Base-by-base conservation (phyloP, 2,329 filamentous ascomycete species). In the Alternaria brassicae region DNA sequence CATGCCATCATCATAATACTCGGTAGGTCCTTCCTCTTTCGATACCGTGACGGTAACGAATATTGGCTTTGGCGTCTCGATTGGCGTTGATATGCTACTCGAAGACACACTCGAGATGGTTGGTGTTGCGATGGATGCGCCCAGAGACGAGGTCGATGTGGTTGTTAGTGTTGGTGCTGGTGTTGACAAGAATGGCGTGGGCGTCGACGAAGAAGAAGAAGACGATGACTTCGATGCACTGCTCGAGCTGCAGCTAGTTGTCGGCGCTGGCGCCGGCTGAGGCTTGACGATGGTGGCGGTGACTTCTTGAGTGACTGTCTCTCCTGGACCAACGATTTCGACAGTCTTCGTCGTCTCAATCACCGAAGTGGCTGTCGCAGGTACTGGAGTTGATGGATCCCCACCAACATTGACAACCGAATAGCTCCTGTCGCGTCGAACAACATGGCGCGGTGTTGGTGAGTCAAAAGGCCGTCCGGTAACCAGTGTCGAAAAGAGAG, bases 1-100 rank as follows among this genome's bases (percentile, higher is more conserved):
- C 67, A 79, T 64, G n/a, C 80, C 80, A 51, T 80, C 67, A 56
- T 81, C 80, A 56, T 81, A 82, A 69, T 78, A 81, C 32, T 74
- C 65, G 2, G 74, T 77, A 8, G 77, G 68, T 8, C 56, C 67
- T 7, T 63, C 60, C 9, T 65, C 58, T 23, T 67, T 60, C 2
- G 74, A 71, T 13, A 74, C 61, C 2, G 72, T 73, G 34, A 77
- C 63, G 13, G 72, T 75, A 8, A 75, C 61, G 34, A 76, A 61
- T 28, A 70, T 70, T 2, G 73, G 66, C 59, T 66, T 66, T 7
- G 66, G 63, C 6, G 61, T 71, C 44, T 58, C 41, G 2, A 60
- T 58, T 19, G 70, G 53, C 23, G 51, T 62, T 13, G 68, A 63
- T 9, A 45, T 48, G 45, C 47, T 61, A 17, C 39, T 53, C 17